Conservation (phyloP, 805 yeast species). For the Spathaspora girioi region DNA sequence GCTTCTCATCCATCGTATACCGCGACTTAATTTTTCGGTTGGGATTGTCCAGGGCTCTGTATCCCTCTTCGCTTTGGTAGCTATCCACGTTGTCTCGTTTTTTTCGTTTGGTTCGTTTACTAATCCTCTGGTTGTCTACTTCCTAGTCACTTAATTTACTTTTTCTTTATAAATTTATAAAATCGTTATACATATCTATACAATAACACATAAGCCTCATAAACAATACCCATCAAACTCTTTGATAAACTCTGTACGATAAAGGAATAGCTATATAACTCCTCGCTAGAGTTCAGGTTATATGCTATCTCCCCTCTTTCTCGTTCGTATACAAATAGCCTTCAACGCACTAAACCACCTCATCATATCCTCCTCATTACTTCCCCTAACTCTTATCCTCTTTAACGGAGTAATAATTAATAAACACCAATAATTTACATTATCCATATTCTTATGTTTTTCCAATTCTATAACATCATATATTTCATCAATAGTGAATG, state of each 20-base stretch:
- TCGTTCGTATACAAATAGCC: conserved; percentile 4
- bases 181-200: too few relatives aligned
- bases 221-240: too few relatives aligned
- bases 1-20: too few relatives aligned
- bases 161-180: too few relatives aligned
- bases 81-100: not conserved
- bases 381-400: conserved; percentile 42
- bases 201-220: too few relatives aligned
- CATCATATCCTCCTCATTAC: conserved; percentile 42
- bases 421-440: conserved; percentile 33
- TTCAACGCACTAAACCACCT: conserved; percentile 49
- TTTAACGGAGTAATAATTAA: conserved; percentile 45
- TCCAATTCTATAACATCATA: conserved; percentile 51
- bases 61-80: too few relatives aligned
- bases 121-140: too few relatives aligned
- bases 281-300: not conserved
- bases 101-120: conserved; percentile 32
- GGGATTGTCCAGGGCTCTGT: too few relatives aligned
- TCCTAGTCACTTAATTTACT: too few relatives aligned
- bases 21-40: too few relatives aligned
- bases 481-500: conserved; percentile 26
- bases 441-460: conserved; percentile 26
- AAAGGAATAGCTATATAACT: too few relatives aligned
- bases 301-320: not conserved
- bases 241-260: too few relatives aligned